phyloP scores from a whole-genome alignment of 1,284 basidiomycete genomes.

The Boletus mariae region DNA sequence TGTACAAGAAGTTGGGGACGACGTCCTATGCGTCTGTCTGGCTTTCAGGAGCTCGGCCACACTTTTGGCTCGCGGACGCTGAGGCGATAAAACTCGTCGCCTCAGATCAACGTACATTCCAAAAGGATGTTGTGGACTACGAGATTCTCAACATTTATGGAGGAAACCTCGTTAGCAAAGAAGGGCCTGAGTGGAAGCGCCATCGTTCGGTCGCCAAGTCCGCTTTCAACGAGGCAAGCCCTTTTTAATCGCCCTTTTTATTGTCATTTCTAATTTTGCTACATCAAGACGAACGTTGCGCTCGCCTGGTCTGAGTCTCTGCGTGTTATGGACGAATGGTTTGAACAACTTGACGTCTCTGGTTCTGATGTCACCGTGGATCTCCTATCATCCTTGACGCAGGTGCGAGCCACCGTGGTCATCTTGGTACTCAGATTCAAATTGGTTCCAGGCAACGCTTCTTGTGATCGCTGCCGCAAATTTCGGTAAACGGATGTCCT shows the following conservation, averaged over 20 bases:
- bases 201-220: conserved; percentile 27
- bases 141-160: conserved; percentile 23
- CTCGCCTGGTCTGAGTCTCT: conserved; percentile 44
- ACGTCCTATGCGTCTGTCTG: conserved; percentile 37
- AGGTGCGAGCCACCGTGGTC: conserved; percentile 17
- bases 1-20: conserved; percentile 35
- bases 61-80: conserved; percentile 42
- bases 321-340: conserved; percentile 44
- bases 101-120: conserved; percentile 33
- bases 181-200: conserved; percentile 26
- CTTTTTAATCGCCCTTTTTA: not conserved
- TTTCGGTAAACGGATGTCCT: conserved; percentile 39
- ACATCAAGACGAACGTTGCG: conserved; percentile 39
- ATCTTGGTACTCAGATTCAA: not conserved
- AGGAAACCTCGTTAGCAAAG: conserved; percentile 18
- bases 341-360: conserved; percentile 34
- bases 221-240: conserved; percentile 27
- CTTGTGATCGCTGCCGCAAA: conserved; percentile 41
- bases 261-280: not conserved
- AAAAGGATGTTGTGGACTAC: conserved; percentile 32
- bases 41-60: conserved; percentile 25
- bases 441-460: conserved; percentile 33
- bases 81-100: conserved; percentile 37
- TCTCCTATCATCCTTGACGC: conserved; percentile 28
- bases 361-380: conserved; percentile 27